phyloP scores from a whole-genome alignment of 1,139 yeast genomes.

The Geotrichum australiense region DNA sequence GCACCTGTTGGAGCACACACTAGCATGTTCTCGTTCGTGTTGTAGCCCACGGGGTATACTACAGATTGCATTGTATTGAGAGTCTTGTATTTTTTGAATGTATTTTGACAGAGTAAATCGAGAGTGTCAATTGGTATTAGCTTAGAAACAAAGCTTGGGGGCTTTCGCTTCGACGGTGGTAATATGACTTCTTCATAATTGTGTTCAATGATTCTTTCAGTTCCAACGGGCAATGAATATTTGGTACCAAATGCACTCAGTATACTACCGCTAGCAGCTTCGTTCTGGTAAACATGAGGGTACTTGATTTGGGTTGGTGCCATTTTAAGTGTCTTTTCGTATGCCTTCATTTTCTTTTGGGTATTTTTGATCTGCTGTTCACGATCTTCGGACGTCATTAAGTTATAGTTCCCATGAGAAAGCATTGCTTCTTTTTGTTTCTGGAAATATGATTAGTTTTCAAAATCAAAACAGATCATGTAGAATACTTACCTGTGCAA shows the following conservation, averaged over 20 bases:
- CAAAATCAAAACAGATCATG: neutral
- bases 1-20: conserved; percentile 99
- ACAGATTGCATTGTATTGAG: conserved; percentile 88
- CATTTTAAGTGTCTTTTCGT: conserved; percentile 45
- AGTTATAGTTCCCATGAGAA: conserved; percentile 17
- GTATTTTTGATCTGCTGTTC: conserved; percentile 52
- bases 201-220: conserved; percentile 52
- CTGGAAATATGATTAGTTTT: conserved; percentile 5
- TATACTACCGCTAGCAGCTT: conserved; percentile 54
- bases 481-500: conserved; percentile 14
- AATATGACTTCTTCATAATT: conserved; percentile 76
- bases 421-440: conserved; percentile 10
- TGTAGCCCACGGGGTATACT: conserved; percentile 87
- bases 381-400: conserved; percentile 52
- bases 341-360: conserved; percentile 39
- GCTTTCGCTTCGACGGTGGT: conserved; percentile 57
- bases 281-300: conserved; percentile 80
- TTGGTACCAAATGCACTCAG: conserved; percentile 75
- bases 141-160: conserved; percentile 44
- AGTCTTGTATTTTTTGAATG: conserved; percentile 70
- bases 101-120: conserved; percentile 74
- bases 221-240: conserved; percentile 73
- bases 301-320: conserved; percentile 48
- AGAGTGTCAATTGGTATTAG: conserved; percentile 55
- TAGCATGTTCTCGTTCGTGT: conserved; percentile 89